Evolutionary conservation across 148 eudicot genomes (phyloP), one percentile per base, ranked within the genome.

Genomic region (Persicaria maculosa): DNA sequence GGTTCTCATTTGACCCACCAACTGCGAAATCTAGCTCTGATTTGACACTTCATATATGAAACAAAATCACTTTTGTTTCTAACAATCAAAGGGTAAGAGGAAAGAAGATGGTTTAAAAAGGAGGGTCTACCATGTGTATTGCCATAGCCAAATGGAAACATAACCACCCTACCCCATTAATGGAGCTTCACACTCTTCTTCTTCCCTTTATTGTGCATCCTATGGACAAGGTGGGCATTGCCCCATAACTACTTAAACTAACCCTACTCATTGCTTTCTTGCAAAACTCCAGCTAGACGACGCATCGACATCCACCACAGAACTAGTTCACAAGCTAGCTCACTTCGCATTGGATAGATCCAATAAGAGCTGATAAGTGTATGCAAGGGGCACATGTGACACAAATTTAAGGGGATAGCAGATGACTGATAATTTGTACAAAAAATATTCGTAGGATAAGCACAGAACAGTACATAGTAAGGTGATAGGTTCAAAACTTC

Each of bases 71-170:
- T 62, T 25, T 2, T 25, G 36, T 40, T 40, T 8, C 70, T 36
- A 40, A 40, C 47, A 65, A 64, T 36, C 16, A 64, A 64, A 64
- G 31, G 31, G 40, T 31, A 31, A 31, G 3, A 31, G 40, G 40
- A 65, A 36, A 3, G 40, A 40, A 40, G 4, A 14, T 65, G 46
- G 43, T 40, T 31, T 31, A 31, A 31, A 31, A 65, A 36, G 4
- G 43, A 65, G 45, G 47, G 70, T 65, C 70, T 65, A 43, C 46
- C 70, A 65, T 65, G 70, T 65, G 70, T 65, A 40, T 65, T 65
- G 70, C 47, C 70, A 65, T 15, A 65, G 2, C 19, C 16, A 65
- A 65, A 65, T 65, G 70, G 19, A 12, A 45, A 65, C 47, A 65
- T 36, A 36, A 62, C 10, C 44, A 62, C 68, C 68, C 68, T 25